phyloP scores from a whole-genome alignment of 805 yeast species.

The Starmerella riodocensis region DNA sequence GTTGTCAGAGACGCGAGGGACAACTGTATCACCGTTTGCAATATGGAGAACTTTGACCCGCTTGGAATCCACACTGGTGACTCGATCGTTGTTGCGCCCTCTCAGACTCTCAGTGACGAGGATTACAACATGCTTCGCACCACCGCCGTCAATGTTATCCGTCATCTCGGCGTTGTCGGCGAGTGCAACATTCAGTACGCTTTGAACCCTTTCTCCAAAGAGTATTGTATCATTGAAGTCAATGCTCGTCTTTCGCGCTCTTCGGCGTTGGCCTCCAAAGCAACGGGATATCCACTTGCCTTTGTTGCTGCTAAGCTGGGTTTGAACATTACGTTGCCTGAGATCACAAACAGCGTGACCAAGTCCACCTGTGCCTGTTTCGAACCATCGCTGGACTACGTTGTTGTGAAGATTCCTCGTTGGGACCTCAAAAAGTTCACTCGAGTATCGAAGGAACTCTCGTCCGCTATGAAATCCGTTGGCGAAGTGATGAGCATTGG shows the following conservation, averaged over 20 bases:
- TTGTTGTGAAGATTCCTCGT: constrained; percentile 95
- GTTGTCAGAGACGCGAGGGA: constrained; percentile 96
- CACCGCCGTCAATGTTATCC: constrained; percentile 90
- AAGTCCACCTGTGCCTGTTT: constrained; percentile 89
- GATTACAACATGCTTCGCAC: constrained; percentile 97
- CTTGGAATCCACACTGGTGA: constrained; percentile 98
- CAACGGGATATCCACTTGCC: constrained; percentile 96
- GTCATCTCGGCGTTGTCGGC: constrained; percentile 98
- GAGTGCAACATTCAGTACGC: constrained; percentile 98
- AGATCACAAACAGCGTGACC: constrained; percentile 85
- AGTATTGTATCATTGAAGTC: constrained; percentile 94
- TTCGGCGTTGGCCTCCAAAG: constrained; percentile 97
- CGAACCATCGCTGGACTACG: constrained; percentile 94
- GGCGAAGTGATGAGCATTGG: constrained; percentile 99
- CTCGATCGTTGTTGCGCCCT: constrained; percentile 96
- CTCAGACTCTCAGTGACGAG: constrained; percentile 91
- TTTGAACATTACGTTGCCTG: constrained; percentile 79
- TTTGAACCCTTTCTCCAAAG: constrained; percentile 81
- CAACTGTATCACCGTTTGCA: constrained; percentile 97
- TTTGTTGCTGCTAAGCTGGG: constrained; percentile 97
- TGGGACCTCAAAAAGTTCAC: constrained; percentile 97
- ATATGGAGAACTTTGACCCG: constrained; percentile 98
- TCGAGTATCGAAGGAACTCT: constrained; percentile 72
- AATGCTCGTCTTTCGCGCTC: constrained; percentile 96
- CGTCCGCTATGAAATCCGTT: constrained; percentile 94